These are phyloP conservation scores for Arachis monticola DNA, from an alignment of 331 rosid genomes.

Conservation along the genomic window DNA sequence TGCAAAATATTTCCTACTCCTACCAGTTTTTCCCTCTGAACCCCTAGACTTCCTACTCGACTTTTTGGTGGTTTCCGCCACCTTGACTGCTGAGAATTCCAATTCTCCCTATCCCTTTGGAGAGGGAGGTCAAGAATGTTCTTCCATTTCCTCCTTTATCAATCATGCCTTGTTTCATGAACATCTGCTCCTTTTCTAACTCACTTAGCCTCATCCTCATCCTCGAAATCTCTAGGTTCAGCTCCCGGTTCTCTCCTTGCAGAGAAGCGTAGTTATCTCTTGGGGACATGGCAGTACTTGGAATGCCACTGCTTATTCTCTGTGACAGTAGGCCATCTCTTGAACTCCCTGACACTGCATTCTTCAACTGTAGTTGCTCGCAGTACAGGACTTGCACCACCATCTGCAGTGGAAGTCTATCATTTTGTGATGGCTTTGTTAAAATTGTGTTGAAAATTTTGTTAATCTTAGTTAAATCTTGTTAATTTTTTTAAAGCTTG, in stretches of 20 bases:
- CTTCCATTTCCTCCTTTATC: conserved; percentile 68
- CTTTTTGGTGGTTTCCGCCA: conserved; percentile 64
- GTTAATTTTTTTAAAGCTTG: too few species aligned
- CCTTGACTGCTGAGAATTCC: conserved; percentile 68
- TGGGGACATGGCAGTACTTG: conserved; percentile 90
- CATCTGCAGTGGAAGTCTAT: conserved; percentile 78
- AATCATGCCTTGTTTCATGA: conserved; percentile 87
- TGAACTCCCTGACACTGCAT: conserved; percentile 65
- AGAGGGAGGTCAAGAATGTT: conserved; percentile 75
- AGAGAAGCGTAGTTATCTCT: conserved; percentile 86
- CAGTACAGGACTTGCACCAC: conserved; percentile 78
- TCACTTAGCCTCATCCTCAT: conserved; percentile 91
- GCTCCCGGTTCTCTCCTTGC: conserved; percentile 81
- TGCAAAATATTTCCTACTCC: conserved; percentile 78
- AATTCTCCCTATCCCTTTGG: conserved; percentile 82
- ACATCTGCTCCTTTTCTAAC: conserved; percentile 85
- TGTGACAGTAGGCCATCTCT: conserved; percentile 69
- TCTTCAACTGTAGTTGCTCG: conserved; percentile 84
- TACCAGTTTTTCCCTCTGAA: conserved; percentile 67
- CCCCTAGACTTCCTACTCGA: conserved; percentile 61
- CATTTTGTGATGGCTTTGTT: conserved; percentile 52
- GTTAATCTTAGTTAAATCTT: too few species aligned
- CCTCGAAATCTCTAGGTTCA: conserved; percentile 84
- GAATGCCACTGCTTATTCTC: conserved; percentile 79
- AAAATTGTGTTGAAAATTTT: too few species aligned